Evolutionary conservation across 306 rosid species (phyloP).

Genomic region (Lathyrus aphaca): DNA sequence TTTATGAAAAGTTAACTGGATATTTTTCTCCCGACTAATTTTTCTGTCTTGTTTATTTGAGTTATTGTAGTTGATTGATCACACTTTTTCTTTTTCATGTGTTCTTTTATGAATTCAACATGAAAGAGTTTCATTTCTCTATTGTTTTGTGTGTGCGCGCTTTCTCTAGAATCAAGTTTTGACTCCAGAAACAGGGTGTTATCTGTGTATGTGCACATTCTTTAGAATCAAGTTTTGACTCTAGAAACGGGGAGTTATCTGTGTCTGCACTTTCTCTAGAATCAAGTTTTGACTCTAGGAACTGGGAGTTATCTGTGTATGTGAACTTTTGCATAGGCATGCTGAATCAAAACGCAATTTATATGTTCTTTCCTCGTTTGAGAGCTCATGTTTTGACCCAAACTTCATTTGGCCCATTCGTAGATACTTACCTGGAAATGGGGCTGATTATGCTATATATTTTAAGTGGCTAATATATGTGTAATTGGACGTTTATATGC

Average conservation of each 20-base stretch:
- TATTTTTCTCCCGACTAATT: not conserved
- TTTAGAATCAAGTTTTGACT: not conserved
- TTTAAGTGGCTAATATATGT: not conserved
- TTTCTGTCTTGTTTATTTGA: not conserved
- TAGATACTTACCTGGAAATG: not conserved
- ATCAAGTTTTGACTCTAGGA: not conserved
- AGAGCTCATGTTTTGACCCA: not conserved
- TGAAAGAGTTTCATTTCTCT: not conserved
- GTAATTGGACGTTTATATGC: not conserved
- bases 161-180: not conserved
- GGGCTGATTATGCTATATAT: not conserved
- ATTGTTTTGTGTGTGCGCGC: not conserved
- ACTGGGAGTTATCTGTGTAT: not conserved
- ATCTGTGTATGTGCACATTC: not conserved
- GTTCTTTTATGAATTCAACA: slow-evolving; percentile 1
- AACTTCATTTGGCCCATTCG: slow-evolving; percentile 10
- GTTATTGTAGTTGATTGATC: not conserved
- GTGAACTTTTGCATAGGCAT: slow-evolving; percentile 2
- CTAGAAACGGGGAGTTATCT: not conserved
- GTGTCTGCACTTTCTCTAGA: not conserved
- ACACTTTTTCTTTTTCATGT: not conserved
- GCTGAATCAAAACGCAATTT: slow-evolving; percentile 3
- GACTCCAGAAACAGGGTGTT: not conserved
- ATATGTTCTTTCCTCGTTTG: slow-evolving; percentile 12
- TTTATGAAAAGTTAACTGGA: not conserved